These are phyloP conservation scores for Echites panduratus DNA, from an alignment of 257 asterid genomes.

Conservation along the genomic window DNA sequence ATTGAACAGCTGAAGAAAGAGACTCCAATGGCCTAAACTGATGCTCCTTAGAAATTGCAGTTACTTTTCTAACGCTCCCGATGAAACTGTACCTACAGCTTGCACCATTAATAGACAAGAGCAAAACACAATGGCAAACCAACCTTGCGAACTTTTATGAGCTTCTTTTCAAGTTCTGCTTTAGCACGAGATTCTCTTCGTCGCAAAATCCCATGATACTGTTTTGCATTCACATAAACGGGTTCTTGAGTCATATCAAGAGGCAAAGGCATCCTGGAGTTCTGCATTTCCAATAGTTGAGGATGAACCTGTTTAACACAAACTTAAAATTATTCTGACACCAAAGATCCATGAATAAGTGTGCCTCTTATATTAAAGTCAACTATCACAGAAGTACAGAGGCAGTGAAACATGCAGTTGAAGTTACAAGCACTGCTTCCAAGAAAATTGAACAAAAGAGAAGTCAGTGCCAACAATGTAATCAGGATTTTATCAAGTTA, in stretches of 20 bases:
- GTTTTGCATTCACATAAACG: constrained; percentile 89
- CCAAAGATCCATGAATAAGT: background rate
- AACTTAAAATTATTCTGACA: background rate
- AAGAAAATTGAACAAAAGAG: background rate
- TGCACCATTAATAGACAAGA: background rate
- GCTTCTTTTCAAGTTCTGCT: constrained; percentile 80
- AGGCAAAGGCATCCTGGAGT: constrained; percentile 78
- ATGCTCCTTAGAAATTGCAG: background rate
- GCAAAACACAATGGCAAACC: constrained; percentile 6
- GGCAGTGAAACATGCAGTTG: background rate
- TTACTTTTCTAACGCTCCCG: background rate
- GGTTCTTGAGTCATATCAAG: constrained; percentile 87
- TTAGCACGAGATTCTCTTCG: constrained; percentile 90
- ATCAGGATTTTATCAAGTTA: background rate
- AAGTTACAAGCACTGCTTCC: background rate
- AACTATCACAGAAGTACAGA: background rate
- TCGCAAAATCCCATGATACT: constrained; percentile 73
- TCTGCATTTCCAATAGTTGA: constrained; percentile 51
- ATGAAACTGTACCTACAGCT: background rate
- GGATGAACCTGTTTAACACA: constrained; percentile 50
- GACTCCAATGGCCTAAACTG: background rate
- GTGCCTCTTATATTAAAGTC: background rate
- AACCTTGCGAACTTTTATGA: constrained; percentile 79
- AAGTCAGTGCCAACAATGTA: background rate
- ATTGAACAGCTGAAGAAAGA: background rate